Base-by-base conservation (phyloP, 2,329 filamentous ascomycete species). In the Colletotrichum godetiae region DNA sequence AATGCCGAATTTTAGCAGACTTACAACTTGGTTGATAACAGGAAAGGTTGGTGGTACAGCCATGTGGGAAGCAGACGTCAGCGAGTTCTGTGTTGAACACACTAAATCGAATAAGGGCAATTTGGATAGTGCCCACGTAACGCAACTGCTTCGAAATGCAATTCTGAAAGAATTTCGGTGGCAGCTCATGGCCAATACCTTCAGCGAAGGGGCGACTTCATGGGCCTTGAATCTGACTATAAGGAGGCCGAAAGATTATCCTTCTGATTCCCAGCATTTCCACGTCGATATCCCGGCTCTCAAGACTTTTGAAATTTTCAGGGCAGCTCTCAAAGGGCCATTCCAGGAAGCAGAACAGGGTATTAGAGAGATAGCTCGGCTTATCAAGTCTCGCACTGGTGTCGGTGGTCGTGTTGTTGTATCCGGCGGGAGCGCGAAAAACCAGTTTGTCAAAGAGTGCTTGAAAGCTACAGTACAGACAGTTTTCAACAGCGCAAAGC, bases 41-140 rank as follows among this genome's bases (percentile, higher is more conserved):
- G 72, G 68, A 8, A 52, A 24, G 1, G 64, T 69, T 4, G 72
- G 72, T 8, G 72, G 72, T 8, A 61, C 55, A 12, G 68, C 65
- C 2, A 64, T 68, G 11, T 74, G 68, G 72, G 72, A 72, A n/a
- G 65, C 55, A 1, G n/a, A 42, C 10, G 61, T 74, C 27, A 57
- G 68, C 33, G 35, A 65, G 4, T 27, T 64, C 15, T 74, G 72
- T 24, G 37, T 37, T 15, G 22, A 42, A 1, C 24, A 69, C 35
- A 42, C 37, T 4, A 7, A 42, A 11, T 31, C 19, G 35, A 12
- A 37, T 12, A 2, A 2, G n/a, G 1, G 15, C 15, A 4, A 15
- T 7, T 2, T 29, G 3, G 22, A 7, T 24, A 52, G 1, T 8
- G 12, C 6, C 3, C 12, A 22, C 2, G 13, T 57, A 27, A 29